Conservation (phyloP, 331 rosid genomes). For the Saraca asoca region DNA sequence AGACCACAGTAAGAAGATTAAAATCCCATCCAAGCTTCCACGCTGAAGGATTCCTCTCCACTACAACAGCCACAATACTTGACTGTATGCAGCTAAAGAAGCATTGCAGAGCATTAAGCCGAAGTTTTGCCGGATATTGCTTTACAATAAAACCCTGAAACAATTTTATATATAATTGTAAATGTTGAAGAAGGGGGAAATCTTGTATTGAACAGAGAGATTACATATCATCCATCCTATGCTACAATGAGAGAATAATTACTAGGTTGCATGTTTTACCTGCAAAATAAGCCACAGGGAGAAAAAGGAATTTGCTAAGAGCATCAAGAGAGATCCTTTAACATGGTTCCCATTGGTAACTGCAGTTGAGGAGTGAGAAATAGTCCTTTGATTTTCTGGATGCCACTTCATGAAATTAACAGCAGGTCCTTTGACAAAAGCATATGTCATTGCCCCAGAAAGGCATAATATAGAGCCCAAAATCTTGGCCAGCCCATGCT, state of each 20-base stretch:
- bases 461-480: slow-evolving; percentile 64
- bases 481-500: slow-evolving; percentile 76
- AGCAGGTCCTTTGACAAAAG: slow-evolving; percentile 74
- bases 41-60: slow-evolving; percentile 68
- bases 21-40: slow-evolving; percentile 95
- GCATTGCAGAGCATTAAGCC: slow-evolving; percentile 76
- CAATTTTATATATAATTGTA: background rate
- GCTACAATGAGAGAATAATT: too few species aligned
- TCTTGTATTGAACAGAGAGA: too few species aligned
- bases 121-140: slow-evolving; percentile 78
- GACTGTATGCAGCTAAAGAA: slow-evolving; percentile 72
- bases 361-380: background rate
- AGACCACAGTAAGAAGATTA: slow-evolving; percentile 77
- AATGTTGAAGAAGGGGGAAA: too few species aligned
- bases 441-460: slow-evolving; percentile 80
- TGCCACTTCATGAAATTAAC: slow-evolving; percentile 54
- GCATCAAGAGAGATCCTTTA: slow-evolving; percentile 81
- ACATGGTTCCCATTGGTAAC: slow-evolving; percentile 45
- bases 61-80: slow-evolving; percentile 53
- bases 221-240: too few species aligned
- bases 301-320: slow-evolving; percentile 74
- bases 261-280: slow-evolving; percentile 38
- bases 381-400: slow-evolving; percentile 32
- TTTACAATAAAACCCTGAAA: slow-evolving; percentile 61
- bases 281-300: slow-evolving; percentile 89